Percentiles rank a stretch among this genome's conserved stretches.
Evolutionary conservation across 345 rosid genomes (phyloP).

Genomic region (Limnanthes douglasii): DNA sequence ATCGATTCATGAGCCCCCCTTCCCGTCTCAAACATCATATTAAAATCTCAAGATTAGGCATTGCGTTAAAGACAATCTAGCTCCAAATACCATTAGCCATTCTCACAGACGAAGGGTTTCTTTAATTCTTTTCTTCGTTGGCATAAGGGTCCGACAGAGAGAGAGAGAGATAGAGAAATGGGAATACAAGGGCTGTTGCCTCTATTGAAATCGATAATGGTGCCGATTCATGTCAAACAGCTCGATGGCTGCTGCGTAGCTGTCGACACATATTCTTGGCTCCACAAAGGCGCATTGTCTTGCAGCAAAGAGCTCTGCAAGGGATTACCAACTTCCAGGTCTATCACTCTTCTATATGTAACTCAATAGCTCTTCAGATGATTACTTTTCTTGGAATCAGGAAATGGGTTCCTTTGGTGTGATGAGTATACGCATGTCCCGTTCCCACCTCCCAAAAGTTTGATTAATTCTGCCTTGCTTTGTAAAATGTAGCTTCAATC

Average conservation of each 20-base stretch:
- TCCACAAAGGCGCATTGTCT: slow-evolving; percentile 27
- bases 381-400: slow-evolving; percentile 1
- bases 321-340: slow-evolving; percentile 21
- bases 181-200: slow-evolving; percentile 72
- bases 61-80: no score
- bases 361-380: no score
- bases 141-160: no score
- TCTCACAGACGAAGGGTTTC: no score
- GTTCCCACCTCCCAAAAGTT: background rate
- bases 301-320: slow-evolving; percentile 24
- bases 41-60: no score
- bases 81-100: no score
- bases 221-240: slow-evolving; percentile 53
- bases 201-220: slow-evolving; percentile 72
- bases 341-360: slow-evolving; percentile 1
- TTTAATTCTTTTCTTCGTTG: no score
- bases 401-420: slow-evolving; percentile 4
- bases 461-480: background rate
- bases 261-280: slow-evolving; percentile 93
- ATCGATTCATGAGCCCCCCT: no score
- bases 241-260: slow-evolving; percentile 73
- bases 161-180: slow-evolving; percentile 10
- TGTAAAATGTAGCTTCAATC: background rate
- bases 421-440: background rate
- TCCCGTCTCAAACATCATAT: no score